Percentiles rank a stretch among this genome's conserved stretches.
Conservation (phyloP, 2,329 filamentous ascomycete species). For the Neonectria faginata region DNA sequence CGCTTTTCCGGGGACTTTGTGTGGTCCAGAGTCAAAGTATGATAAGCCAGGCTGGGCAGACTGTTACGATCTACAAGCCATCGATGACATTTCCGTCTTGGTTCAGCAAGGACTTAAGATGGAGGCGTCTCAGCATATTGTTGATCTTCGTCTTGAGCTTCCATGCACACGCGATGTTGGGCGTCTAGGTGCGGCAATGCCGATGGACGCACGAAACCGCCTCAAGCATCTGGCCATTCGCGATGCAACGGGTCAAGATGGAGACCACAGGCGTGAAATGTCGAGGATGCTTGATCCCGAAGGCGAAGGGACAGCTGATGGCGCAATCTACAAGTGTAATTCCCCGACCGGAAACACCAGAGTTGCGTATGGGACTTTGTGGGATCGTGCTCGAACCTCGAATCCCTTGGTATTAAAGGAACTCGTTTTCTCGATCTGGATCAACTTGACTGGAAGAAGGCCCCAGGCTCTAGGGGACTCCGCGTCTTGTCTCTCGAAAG, state of each 20-base stretch:
- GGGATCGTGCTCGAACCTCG: constrained; percentile 10
- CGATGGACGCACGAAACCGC: not conserved
- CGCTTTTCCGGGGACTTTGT: not conserved
- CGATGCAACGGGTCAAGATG: not conserved
- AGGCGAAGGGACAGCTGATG: not conserved
- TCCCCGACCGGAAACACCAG: constrained; percentile 6
- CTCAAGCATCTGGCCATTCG: not conserved
- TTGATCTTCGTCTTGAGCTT: constrained; percentile 1
- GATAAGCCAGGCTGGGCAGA: not conserved
- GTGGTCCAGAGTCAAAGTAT: no score
- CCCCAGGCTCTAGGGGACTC: not conserved
- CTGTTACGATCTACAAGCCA: not conserved
- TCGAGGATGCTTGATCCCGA: not conserved
- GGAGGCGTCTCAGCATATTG: not conserved
- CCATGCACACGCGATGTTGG: not conserved
- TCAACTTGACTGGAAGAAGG: not conserved
- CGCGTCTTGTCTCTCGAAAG: not conserved
- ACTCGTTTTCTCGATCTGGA: constrained; percentile 10
- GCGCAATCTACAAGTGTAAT: constrained; percentile 5
- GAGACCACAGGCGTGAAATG: not conserved
- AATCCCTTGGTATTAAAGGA: constrained; percentile 2
- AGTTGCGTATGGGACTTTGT: constrained; percentile 6
- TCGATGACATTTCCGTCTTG: not conserved
- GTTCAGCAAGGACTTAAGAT: not conserved
- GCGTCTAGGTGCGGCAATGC: not conserved